Base-by-base conservation (phyloP, 2,329 filamentous ascomycete species). In the Claviceps sp. region DNA sequence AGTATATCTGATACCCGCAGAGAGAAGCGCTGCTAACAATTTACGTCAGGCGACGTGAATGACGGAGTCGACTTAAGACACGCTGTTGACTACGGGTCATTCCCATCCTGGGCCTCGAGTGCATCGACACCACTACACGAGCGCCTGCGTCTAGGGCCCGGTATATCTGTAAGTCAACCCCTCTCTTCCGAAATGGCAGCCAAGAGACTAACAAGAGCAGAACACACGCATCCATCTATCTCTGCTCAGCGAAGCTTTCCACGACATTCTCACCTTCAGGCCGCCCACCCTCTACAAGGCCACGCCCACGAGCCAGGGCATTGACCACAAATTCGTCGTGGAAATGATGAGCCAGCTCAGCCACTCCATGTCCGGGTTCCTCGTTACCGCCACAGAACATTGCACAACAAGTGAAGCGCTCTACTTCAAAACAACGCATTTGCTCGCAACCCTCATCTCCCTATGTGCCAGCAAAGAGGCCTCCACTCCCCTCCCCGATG, bases 241-340 rank as follows among this genome's bases (percentile, higher is more conserved):
- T 0, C 59, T 80, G 13, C 62, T 77, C 0, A 59, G 73, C 0
- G 78, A 81, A 56, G 69, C 70, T 4, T 79, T 77, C 58, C 66
- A 78, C 14, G 73, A 78, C 47, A 55, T 76, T 2, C 60, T 80
- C 5, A 59, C 61, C 24, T 74, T 73, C 59, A 75, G 72, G 50
- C 67, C 74, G 1, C 70, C 75, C 0, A 67, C 74, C 2, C 69
- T 72, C 6, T 76, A 76, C 64, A 80, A 79, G 57, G 73, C 70
- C 30, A 57, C 68, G 0, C 56, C 61, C 2, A 65, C 70, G 0
- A 63, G 66, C 0, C 63, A 67, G 0, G 61, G 65, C 8, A 58
- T 66, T 1, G 76, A 80, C 42, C 68, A 71, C 42, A 63, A 67
- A 2, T 76, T 72, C 50, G 64, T 74, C 0, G 53, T 68, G 0